Evolutionary conservation across 116 monocot species (phyloP).

Genomic region (Iris pallida): DNA sequence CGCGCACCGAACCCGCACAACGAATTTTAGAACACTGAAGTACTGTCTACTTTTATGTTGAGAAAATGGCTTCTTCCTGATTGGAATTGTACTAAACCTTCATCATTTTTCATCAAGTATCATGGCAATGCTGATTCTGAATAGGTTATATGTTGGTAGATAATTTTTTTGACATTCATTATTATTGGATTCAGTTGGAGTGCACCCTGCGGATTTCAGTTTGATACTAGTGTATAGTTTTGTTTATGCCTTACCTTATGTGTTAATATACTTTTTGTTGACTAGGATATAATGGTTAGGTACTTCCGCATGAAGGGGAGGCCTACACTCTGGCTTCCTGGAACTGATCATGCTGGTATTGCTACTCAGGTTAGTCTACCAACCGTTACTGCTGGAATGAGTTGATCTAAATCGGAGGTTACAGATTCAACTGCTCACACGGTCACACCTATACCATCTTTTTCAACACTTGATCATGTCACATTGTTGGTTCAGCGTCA

Average conservation of each 20-base stretch:
- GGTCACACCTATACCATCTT: not conserved
- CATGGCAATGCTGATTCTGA: too few species aligned
- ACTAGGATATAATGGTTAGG: conserved; percentile 85
- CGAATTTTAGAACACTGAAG: too few species aligned
- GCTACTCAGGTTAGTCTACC: conserved; percentile 77
- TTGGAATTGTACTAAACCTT: too few species aligned
- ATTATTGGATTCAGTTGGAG: not conserved
- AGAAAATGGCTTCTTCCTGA: too few species aligned
- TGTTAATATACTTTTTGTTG: conserved; percentile 4
- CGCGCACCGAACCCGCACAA: too few species aligned
- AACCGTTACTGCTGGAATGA: conserved; percentile 1
- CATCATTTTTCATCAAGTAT: too few species aligned
- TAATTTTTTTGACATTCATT: not conserved
- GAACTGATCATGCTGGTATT: conserved; percentile 98
- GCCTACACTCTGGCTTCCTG: conserved; percentile 93
- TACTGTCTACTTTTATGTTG: too few species aligned
- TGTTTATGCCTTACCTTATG: not conserved
- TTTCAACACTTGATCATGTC: not conserved
- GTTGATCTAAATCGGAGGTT: conserved; percentile 1
- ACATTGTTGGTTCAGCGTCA: not conserved
- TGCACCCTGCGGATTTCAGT: not conserved
- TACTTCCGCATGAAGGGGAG: conserved; percentile 97
- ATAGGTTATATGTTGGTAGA: not conserved
- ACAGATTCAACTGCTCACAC: not conserved
- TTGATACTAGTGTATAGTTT: too few species aligned